Conservation (phyloP, 2,329 filamentous ascomycete genomes). For the Colletotrichum sp. region DNA sequence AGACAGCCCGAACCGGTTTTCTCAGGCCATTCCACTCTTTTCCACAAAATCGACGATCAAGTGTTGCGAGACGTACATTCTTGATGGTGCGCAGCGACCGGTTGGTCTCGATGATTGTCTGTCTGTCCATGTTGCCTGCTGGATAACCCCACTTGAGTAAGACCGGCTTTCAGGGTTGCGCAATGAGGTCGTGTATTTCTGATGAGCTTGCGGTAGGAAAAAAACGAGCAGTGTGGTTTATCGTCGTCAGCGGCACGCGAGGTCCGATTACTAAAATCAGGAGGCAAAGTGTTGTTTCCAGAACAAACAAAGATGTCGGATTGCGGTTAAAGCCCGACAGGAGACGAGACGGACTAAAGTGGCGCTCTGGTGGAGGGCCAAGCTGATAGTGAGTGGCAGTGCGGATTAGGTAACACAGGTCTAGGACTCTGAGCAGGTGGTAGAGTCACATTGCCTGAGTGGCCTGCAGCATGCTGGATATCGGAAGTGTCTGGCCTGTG, state of each 20-base stretch:
- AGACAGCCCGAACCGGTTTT: not conserved
- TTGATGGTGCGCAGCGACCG: slow-evolving; percentile 87
- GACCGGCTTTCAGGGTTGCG: not conserved
- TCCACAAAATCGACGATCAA: not conserved
- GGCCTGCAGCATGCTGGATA: not conserved
- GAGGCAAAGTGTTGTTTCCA: slow-evolving; percentile 13
- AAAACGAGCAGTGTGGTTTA: not conserved
- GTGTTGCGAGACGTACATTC: slow-evolving; percentile 61
- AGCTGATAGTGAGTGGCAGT: slow-evolving; percentile 2
- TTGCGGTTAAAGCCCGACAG: not conserved
- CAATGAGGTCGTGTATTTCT: not conserved
- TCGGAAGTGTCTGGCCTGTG: slow-evolving; percentile 14
- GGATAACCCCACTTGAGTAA: not conserved
- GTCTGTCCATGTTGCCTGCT: slow-evolving; percentile 48
- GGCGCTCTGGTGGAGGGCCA: slow-evolving; percentile 14
- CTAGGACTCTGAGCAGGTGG: not conserved
- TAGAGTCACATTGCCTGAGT: not conserved
- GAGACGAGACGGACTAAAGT: slow-evolving; percentile 14
- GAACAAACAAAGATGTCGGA: slow-evolving; percentile 11
- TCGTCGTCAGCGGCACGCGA: not conserved
- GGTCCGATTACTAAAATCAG: not conserved
- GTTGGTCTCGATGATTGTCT: slow-evolving; percentile 73
- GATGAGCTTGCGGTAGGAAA: not conserved
- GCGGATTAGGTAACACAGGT: slow-evolving; percentile 10
- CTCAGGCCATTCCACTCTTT: not conserved